phyloP scores from a whole-genome alignment of 2,329 filamentous ascomycete species.

The Rhexocercosporidium sp. region DNA sequence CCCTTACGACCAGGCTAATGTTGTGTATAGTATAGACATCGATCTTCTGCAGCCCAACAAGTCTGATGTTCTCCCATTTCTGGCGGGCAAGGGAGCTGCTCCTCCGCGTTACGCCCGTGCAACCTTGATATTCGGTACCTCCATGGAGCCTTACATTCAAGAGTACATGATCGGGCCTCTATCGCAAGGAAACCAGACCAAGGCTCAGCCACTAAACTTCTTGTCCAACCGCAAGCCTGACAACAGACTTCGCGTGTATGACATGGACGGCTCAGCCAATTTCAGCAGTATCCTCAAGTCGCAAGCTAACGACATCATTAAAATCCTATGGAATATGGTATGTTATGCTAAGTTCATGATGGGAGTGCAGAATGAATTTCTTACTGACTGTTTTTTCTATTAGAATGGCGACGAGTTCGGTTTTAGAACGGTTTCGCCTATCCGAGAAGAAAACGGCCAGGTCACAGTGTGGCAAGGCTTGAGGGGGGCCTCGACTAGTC shows the following conservation, averaged over 20 bases:
- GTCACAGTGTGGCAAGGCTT: slow-evolving; percentile 41
- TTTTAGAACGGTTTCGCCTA: slow-evolving; percentile 38
- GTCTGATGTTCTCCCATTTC: slow-evolving; percentile 23
- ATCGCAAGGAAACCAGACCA: slow-evolving; percentile 8
- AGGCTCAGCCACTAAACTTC: slow-evolving; percentile 2
- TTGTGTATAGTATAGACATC: slow-evolving; percentile 8
- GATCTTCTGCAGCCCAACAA: slow-evolving; percentile 27
- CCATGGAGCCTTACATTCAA: slow-evolving; percentile 10
- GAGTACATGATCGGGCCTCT: slow-evolving; percentile 24
- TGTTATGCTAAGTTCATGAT: not conserved
- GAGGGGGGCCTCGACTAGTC: slow-evolving; percentile 4
- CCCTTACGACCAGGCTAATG: not conserved
- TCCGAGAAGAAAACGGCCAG: slow-evolving; percentile 49
- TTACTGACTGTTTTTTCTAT: not conserved
- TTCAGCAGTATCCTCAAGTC: slow-evolving; percentile 40
- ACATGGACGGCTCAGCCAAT: not conserved
- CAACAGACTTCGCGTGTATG: slow-evolving; percentile 46
- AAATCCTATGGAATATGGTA: slow-evolving; percentile 48
- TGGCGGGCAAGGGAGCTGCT: slow-evolving; percentile 12
- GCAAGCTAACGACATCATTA: slow-evolving; percentile 49
- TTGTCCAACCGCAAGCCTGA: slow-evolving; percentile 38
- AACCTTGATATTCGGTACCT: slow-evolving; percentile 17
- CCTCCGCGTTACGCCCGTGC: slow-evolving; percentile 22
- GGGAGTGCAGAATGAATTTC: not conserved
- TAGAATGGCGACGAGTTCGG: not conserved